phyloP scores from a whole-genome alignment of 2,329 filamentous ascomycete genomes.

The Colletotrichum lentis region DNA sequence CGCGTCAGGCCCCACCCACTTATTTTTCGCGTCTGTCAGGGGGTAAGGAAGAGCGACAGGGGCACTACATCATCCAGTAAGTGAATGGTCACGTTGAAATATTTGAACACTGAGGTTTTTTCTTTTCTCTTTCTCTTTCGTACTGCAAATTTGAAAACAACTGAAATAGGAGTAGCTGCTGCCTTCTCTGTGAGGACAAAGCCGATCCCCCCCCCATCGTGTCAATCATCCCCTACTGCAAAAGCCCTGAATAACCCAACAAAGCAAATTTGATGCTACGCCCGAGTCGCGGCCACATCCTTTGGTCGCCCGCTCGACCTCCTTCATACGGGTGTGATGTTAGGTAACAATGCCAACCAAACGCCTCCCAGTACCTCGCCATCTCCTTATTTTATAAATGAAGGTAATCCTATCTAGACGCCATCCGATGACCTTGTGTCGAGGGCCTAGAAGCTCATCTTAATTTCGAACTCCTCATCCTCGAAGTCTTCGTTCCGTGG shows the following conservation, averaged over 20 bases:
- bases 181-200: slow-evolving; percentile 6
- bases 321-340: slow-evolving; percentile 16
- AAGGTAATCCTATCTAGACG: slow-evolving; percentile 30
- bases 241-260: slow-evolving; percentile 9
- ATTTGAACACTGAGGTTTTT: background rate
- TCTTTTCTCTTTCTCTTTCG: too few species aligned
- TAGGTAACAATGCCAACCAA: slow-evolving; percentile 26
- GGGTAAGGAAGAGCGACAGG: slow-evolving; percentile 13
- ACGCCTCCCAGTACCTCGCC: slow-evolving; percentile 30
- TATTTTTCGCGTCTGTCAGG: slow-evolving; percentile 27
- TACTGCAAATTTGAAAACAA: slow-evolving; percentile 2
- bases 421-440: slow-evolving; percentile 5
- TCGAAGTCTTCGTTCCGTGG: slow-evolving; percentile 53
- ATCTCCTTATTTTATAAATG: slow-evolving; percentile 18
- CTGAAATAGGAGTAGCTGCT: slow-evolving; percentile 2
- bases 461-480: slow-evolving; percentile 65
- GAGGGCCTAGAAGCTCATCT: slow-evolving; percentile 45
- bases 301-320: slow-evolving; percentile 11
- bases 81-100: background rate
- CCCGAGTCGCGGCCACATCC: background rate
- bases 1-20: slow-evolving; percentile 21
- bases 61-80: background rate
- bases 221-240: background rate
- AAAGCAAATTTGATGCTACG: slow-evolving; percentile 26
- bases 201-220: background rate